Evolutionary conservation across 345 rosid species (phyloP).

Genomic region (Rhodamnia rubescens): DNA sequence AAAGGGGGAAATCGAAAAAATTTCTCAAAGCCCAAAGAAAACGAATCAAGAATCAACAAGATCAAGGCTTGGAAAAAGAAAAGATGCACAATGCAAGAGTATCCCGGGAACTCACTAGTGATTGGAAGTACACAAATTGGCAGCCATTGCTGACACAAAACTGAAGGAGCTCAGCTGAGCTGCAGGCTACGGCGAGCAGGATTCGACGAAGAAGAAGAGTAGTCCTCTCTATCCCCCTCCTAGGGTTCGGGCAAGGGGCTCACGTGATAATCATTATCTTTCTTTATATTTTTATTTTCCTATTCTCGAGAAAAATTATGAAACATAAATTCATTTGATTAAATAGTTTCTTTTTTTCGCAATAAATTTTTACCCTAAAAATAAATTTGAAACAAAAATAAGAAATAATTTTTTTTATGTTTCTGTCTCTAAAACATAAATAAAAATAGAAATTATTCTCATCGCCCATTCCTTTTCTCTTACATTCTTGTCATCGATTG

Average conservation of each 20-base stretch:
- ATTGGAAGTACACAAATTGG: slow-evolving; percentile 93
- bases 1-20: background rate
- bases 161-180: background rate
- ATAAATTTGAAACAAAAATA: no score
- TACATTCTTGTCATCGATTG: no score
- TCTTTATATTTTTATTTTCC: no score
- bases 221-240: background rate
- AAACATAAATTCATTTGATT: no score
- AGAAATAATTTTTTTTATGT: no score
- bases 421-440: no score
- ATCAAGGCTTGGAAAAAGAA: background rate
- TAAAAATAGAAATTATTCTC: no score
- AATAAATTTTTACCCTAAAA: no score
- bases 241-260: background rate
- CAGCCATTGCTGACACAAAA: slow-evolving; percentile 38
- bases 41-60: background rate
- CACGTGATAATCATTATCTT: no score
- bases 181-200: background rate
- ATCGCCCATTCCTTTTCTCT: no score
- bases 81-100: background rate
- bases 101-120: slow-evolving; percentile 38
- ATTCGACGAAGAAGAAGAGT: background rate
- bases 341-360: no score
- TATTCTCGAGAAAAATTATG: no score
- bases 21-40: background rate